A percentile compares a stretch with the other conserved stretches of the same genome.
Evolutionary conservation across 805 yeast species (phyloP).

Genomic region (Tetrapisispora fleetii): DNA sequence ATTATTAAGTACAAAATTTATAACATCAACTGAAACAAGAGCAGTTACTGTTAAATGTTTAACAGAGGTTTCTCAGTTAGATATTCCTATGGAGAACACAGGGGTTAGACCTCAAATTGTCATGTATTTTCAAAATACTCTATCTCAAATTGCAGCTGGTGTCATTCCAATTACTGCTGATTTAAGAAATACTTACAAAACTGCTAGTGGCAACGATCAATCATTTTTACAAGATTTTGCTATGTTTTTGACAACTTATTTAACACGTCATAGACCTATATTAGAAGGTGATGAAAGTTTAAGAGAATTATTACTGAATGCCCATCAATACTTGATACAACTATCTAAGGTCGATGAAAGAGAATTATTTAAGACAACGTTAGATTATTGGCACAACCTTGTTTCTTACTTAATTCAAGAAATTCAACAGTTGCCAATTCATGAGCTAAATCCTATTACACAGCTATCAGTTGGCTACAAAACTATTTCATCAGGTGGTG

Average conservation of each 20-base stretch:
- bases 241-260: constrained; percentile 78
- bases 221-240: constrained; percentile 92
- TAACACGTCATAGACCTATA: constrained; percentile 59
- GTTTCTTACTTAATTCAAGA: constrained; percentile 79
- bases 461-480: constrained; percentile 44
- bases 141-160: constrained; percentile 52
- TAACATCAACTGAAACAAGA: constrained; percentile 71
- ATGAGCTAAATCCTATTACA: constrained; percentile 65
- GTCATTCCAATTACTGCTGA: constrained; percentile 69
- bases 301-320: constrained; percentile 52
- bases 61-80: constrained; percentile 76
- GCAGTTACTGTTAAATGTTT: constrained; percentile 81
- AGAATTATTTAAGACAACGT: constrained; percentile 88
- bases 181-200: constrained; percentile 58
- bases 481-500: constrained; percentile 42
- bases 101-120: constrained; percentile 41
- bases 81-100: constrained; percentile 42
- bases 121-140: constrained; percentile 57
- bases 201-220: constrained; percentile 77
- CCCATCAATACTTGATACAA: constrained; percentile 74
- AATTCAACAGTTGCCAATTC: constrained; percentile 67
- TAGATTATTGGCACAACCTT: constrained; percentile 87
- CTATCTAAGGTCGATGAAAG: constrained; percentile 89
- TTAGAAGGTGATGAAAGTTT: constrained; percentile 48
- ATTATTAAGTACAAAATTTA: constrained; percentile 63